These are phyloP conservation scores for Lenzites betulinus DNA, from an alignment of 768 basidiomycete species.

Conservation along the genomic window DNA sequence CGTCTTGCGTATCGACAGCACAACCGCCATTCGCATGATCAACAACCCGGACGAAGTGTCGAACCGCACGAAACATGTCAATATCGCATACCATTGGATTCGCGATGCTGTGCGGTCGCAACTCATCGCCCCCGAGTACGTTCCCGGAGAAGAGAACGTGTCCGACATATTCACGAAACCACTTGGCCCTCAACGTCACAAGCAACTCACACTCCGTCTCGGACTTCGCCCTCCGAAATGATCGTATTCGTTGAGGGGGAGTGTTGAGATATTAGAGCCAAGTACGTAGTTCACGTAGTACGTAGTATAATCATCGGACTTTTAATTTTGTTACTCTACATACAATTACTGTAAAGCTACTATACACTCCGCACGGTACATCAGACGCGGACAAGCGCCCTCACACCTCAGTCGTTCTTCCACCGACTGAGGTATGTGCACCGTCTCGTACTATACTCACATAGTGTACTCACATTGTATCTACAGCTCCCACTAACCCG, in stretches of 20 bases:
- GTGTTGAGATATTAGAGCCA: not conserved
- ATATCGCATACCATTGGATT: constrained; percentile 36
- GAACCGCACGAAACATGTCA: constrained; percentile 37
- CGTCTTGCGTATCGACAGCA: constrained; percentile 37
- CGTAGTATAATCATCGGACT: not conserved
- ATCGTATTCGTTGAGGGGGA: not conserved
- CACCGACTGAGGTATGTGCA: not conserved
- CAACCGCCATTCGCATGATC: constrained; percentile 32
- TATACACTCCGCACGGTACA: not conserved
- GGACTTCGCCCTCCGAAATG: not conserved
- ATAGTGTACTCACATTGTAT: not conserved
- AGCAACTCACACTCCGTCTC: not conserved
- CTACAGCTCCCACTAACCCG: not conserved
- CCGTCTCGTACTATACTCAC: not conserved
- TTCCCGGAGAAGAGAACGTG: constrained; percentile 1
- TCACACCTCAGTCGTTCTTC: not conserved
- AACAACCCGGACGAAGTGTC: constrained; percentile 31
- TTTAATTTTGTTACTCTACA: not conserved
- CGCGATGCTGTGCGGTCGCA: constrained; percentile 23
- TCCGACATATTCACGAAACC: constrained; percentile 9
- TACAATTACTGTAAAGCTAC: not conserved
- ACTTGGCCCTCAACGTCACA: not conserved
- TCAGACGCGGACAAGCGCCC: no score
- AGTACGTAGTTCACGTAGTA: not conserved
- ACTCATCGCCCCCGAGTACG: not conserved